phyloP scores from a whole-genome alignment of 345 rosid species.

The Trapa incisa region DNA sequence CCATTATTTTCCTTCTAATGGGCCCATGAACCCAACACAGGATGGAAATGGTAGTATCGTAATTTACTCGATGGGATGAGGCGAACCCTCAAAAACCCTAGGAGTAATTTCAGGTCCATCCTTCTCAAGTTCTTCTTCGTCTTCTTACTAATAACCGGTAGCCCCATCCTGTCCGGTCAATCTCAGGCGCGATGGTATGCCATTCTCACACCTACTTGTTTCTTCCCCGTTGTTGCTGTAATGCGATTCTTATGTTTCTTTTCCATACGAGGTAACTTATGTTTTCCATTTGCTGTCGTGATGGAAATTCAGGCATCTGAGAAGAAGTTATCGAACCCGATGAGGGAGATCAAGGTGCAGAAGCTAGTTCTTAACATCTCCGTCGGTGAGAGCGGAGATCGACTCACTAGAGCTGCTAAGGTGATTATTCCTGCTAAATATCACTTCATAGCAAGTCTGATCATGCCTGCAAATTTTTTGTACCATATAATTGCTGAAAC shows the following conservation, averaged over 20 bases:
- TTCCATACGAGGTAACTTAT: background rate
- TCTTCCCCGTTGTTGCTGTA: background rate
- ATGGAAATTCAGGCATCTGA: constrained; percentile 51
- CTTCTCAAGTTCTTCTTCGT: background rate
- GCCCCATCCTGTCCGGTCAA: background rate
- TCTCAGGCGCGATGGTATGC: constrained; percentile 5
- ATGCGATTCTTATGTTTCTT: background rate
- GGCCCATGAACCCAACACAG: background rate
- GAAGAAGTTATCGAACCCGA: constrained; percentile 89
- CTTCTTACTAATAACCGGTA: background rate
- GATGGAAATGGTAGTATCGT: background rate
- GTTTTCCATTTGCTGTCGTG: background rate
- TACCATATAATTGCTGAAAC: background rate
- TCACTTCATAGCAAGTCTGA: background rate
- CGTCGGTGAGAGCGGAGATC: constrained; percentile 96
- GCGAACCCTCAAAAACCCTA: constrained; percentile 2
- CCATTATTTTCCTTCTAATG: background rate
- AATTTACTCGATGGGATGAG: background rate
- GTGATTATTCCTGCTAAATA: constrained; percentile 18
- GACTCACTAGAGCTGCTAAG: constrained; percentile 93
- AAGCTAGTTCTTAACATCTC: constrained; percentile 92
- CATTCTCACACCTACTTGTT: background rate
- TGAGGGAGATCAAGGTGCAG: constrained; percentile 95
- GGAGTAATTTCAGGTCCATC: background rate
- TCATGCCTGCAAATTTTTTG: background rate